phyloP scores from a whole-genome alignment of 169 alveolate genomes.

The Pseudocohnilembus persalinus region DNA sequence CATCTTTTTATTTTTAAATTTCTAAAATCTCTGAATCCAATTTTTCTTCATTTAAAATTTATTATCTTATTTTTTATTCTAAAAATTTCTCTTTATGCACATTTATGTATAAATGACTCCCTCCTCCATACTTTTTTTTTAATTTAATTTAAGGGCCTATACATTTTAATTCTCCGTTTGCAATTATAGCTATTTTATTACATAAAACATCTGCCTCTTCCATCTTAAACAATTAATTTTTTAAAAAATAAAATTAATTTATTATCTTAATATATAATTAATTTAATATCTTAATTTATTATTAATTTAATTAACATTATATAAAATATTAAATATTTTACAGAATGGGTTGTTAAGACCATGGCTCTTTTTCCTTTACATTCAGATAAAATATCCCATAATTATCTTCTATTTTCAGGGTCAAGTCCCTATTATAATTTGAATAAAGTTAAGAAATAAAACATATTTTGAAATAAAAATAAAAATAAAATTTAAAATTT shows the following conservation, averaged over 20 bases:
- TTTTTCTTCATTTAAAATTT: too few species aligned
- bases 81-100: slow-evolving; percentile 50
- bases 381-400: slow-evolving; percentile 85
- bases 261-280: background rate
- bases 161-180: slow-evolving; percentile 82
- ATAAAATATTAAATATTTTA: too few species aligned
- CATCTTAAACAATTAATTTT: slow-evolving; percentile 54
- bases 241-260: background rate
- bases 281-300: too few species aligned
- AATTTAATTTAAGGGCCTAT: slow-evolving; percentile 78
- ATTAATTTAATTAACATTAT: too few species aligned
- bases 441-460: background rate
- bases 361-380: slow-evolving; percentile 83
- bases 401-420: slow-evolving; percentile 89
- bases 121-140: slow-evolving; percentile 86
- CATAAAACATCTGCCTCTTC: slow-evolving; percentile 94
- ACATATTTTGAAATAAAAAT: too few species aligned
- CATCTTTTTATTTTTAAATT: too few species aligned
- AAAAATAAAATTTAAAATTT: too few species aligned
- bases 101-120: slow-evolving; percentile 79
- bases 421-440: slow-evolving; percentile 76
- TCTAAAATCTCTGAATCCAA: too few species aligned
- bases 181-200: slow-evolving; percentile 85
- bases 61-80: background rate
- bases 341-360: slow-evolving; percentile 91